These are phyloP conservation scores for Calycina herbarum DNA, from an alignment of 2,329 filamentous ascomycete genomes.

Conservation along the genomic window DNA sequence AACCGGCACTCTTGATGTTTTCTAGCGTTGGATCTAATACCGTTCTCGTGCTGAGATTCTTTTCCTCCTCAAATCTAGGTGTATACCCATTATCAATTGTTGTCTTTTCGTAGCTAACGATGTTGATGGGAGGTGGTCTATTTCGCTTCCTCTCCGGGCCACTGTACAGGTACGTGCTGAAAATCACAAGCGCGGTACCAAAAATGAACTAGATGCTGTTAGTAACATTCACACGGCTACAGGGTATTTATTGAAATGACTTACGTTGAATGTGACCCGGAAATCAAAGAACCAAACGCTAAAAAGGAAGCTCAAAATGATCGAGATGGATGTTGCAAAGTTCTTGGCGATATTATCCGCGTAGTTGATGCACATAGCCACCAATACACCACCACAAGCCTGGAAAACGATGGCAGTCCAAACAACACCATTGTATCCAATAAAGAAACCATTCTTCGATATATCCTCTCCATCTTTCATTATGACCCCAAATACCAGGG, in stretches of 20 bases:
- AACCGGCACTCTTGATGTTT: conserved; percentile 44
- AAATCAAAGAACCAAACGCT: conserved; percentile 87
- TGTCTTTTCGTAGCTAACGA: conserved; percentile 74
- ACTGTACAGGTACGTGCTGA: conserved; percentile 84
- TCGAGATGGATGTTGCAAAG: conserved; percentile 89
- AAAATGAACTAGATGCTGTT: conserved; percentile 66
- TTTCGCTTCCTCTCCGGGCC: conserved; percentile 59
- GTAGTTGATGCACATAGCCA: conserved; percentile 78
- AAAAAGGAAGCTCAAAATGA: conserved; percentile 81
- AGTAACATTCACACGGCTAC: background rate
- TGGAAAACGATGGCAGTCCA: conserved; percentile 85
- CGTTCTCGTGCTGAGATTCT: conserved; percentile 19
- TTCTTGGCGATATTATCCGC: conserved; percentile 92
- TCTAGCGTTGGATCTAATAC: conserved; percentile 35
- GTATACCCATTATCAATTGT: conserved; percentile 39
- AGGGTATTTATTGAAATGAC: conserved; percentile 38
- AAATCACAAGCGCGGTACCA: conserved; percentile 76
- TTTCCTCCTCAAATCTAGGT: conserved; percentile 35
- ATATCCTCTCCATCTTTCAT: conserved; percentile 87
- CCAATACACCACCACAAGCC: conserved; percentile 79
- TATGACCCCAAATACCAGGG: conserved; percentile 80
- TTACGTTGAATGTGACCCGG: conserved; percentile 68
- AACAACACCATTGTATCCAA: conserved; percentile 89
- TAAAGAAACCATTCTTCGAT: conserved; percentile 83
- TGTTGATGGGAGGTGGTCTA: conserved; percentile 65